Conservation (phyloP, 2,329 filamentous ascomycete genomes). For the Cyphellophora attinorum region DNA sequence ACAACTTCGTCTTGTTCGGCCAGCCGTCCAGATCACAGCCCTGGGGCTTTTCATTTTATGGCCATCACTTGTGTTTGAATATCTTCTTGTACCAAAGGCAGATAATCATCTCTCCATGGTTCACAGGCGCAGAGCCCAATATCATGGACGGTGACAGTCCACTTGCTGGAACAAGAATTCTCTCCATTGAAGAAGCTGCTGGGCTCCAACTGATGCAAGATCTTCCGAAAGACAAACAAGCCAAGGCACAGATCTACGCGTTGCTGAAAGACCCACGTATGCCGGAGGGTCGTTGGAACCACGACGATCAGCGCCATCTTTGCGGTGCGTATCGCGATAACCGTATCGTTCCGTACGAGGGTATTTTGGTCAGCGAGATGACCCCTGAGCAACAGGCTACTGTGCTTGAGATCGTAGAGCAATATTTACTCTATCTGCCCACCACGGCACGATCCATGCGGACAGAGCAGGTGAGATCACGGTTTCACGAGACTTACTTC, state of each 20-base stretch:
- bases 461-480: slow-evolving; percentile 43
- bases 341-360: slow-evolving; percentile 64
- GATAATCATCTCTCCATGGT: slow-evolving; percentile 63
- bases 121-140: slow-evolving; percentile 74
- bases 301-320: slow-evolving; percentile 68
- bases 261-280: slow-evolving; percentile 55
- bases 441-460: slow-evolving; percentile 42
- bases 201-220: slow-evolving; percentile 62
- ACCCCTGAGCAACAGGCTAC: slow-evolving; percentile 39
- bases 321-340: slow-evolving; percentile 75
- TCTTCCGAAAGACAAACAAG: slow-evolving; percentile 39
- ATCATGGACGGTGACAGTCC: slow-evolving; percentile 58
- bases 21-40: slow-evolving; percentile 45
- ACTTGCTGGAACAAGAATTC: slow-evolving; percentile 54
- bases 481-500: slow-evolving; percentile 64
- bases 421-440: slow-evolving; percentile 63
- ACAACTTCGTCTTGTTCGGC: slow-evolving; percentile 67
- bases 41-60: slow-evolving; percentile 69
- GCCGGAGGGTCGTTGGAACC: slow-evolving; percentile 69
- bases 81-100: slow-evolving; percentile 57
- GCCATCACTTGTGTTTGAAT: slow-evolving; percentile 67
- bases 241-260: slow-evolving; percentile 47
- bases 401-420: slow-evolving; percentile 49
- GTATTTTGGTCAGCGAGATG: slow-evolving; percentile 47
- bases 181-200: slow-evolving; percentile 54